Evolutionary conservation across 2,329 filamentous ascomycete genomes (phyloP), one percentile per base, ranked within the genome.

Genomic region (Westerdykella ornata): DNA sequence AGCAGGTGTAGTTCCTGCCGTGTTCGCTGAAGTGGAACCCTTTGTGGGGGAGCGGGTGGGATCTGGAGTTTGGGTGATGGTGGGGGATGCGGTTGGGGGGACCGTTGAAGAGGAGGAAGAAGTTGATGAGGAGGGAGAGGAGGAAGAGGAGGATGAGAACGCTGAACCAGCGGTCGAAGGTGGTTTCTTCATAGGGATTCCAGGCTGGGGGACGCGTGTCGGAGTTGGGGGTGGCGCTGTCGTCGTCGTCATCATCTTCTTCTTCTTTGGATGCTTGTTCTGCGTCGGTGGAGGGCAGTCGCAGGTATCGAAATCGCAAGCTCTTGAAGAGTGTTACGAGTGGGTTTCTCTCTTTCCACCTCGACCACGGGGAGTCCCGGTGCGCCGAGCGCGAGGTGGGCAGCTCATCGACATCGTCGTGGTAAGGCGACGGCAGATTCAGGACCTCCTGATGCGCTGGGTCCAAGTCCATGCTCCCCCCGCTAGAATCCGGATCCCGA

Each of bases 1-100:
- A 46, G 41, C 49, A 52, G 8, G 49, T 49, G 22, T 47, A 45
- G 29, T 47, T 50, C 19, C 36, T 18, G 1, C 39, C 41, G 12
- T 42, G 37, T 11, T 45, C 34, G 3, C 38, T 36, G 17, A 41
- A 32, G 5, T 19, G 19, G 37, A 46, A 50, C 11, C 41, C 38
- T 14, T 40, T 28, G 29, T 48, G 41, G 4, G 43, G 43, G 4
- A 42, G 16, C 18, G 30, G 8, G 29, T 38, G 2, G 18, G 11
- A 13, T 35, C 33, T 15, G 30, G 37, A 16, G 36, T 34, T 9
- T 17, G 31, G 11, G 38, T 14, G 9, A 20, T 33, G 4, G 17
- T 19, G 26, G n/a, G 39, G 13, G n/a, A 35, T 11, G 14, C 17
- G 14, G 34, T 22, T 20, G 13, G 32, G 29, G 11, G 41, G 40